Percentiles rank a stretch among this genome's conserved stretches.
phyloP scores from a whole-genome alignment of 371 early-diverging fungal species.

The Umbelopsis sp. region DNA sequence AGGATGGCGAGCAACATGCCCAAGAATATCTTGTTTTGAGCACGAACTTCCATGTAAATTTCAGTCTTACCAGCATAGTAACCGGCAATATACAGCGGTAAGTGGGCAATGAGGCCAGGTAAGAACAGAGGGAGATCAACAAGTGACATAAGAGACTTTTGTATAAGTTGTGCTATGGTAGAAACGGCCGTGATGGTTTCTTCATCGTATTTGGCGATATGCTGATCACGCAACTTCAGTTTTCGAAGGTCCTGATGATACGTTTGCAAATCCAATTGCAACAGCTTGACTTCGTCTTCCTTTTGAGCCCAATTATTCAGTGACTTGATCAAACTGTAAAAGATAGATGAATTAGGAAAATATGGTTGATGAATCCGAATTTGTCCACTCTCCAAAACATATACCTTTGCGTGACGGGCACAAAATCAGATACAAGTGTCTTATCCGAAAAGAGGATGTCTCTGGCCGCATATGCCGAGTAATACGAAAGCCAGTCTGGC shows the following conservation, averaged over 20 bases:
- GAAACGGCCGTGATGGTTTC: constrained; percentile 45
- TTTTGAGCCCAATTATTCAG: constrained; percentile 30
- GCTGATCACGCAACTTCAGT: constrained; percentile 40
- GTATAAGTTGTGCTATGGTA: constrained; percentile 42
- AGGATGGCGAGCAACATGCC: constrained; percentile 45
- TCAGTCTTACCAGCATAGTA: constrained; percentile 52
- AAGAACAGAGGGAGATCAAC: constrained; percentile 58
- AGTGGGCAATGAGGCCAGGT: constrained; percentile 55
- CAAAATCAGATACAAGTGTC: constrained; percentile 48
- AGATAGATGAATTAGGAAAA: background rate
- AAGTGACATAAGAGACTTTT: constrained; percentile 40
- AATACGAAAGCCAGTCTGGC: constrained; percentile 53
- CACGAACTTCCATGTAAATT: constrained; percentile 58
- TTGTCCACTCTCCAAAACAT: background rate
- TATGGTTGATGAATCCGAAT: background rate
- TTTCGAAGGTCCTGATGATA: constrained; percentile 49
- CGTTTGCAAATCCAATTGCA: constrained; percentile 44
- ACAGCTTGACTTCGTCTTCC: constrained; percentile 34
- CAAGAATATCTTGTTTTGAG: constrained; percentile 60
- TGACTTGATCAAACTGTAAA: constrained; percentile 48
- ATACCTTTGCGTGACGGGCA: constrained; percentile 57
- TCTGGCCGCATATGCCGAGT: constrained; percentile 56
- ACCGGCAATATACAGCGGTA: constrained; percentile 58
- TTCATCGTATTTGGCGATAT: constrained; percentile 55
- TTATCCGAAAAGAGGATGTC: constrained; percentile 52